These are phyloP conservation scores for Suillus variegatus DNA, from an alignment of 768 basidiomycete species.

Conservation along the genomic window DNA sequence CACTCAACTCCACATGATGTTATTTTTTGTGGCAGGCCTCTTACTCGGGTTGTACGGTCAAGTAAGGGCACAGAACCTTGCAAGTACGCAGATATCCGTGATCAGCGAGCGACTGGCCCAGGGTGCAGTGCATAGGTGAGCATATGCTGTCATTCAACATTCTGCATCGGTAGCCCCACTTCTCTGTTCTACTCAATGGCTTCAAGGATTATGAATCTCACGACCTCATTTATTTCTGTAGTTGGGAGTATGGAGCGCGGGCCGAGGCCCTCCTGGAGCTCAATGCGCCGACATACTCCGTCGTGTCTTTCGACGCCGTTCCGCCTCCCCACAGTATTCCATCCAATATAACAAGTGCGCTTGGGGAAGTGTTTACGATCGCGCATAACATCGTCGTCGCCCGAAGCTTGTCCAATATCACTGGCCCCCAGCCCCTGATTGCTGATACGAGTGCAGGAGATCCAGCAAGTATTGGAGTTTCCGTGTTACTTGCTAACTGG, in stretches of 20 bases:
- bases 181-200: neutral
- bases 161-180: neutral
- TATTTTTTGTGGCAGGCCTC: constrained; percentile 11
- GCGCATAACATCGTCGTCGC: constrained; percentile 49
- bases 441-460: constrained; percentile 70
- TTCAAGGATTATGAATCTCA: neutral
- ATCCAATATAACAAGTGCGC: constrained; percentile 25
- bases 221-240: constrained; percentile 17
- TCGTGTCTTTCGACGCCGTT: constrained; percentile 33
- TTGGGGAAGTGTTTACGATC: constrained; percentile 60
- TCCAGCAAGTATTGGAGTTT: constrained; percentile 76
- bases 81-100: constrained; percentile 35
- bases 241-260: constrained; percentile 57
- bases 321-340: constrained; percentile 29
- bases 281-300: constrained; percentile 47
- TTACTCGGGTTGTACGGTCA: neutral
- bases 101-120: constrained; percentile 40
- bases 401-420: constrained; percentile 42
- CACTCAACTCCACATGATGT: neutral
- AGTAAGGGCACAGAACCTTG: constrained; percentile 35
- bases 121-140: constrained; percentile 44
- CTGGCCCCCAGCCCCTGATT: constrained; percentile 57
- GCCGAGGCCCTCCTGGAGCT: constrained; percentile 53
- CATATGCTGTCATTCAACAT: neutral
- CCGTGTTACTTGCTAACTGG: constrained; percentile 65